Base-by-base conservation (phyloP, 257 asterid genomes). In the Ajuga chamaepitys region DNA sequence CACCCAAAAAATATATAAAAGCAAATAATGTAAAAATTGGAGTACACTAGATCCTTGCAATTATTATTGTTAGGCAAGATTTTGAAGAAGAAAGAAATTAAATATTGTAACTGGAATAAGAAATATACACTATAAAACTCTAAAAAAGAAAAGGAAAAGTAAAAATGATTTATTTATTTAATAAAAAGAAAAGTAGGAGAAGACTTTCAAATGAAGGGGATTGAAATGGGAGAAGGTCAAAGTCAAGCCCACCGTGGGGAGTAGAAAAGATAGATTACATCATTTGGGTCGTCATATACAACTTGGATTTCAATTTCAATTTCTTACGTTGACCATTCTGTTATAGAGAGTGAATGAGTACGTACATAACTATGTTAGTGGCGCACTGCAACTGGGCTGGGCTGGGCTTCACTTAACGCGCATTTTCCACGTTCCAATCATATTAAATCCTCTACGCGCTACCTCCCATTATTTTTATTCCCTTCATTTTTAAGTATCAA, bases 171-270 rank as follows among this genome's bases (percentile, higher is more conserved):
- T 2, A 28, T 5, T 28, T 28, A 28, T 28, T 13, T 1, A 42
- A 17, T 34, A 40, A 59, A 41, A 26, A 35, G 18, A 9, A 18
- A 37, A 64, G 50, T 30, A 32, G 59, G 16, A 57, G 13, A 45
- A 41, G 70, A 68, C 69, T 53, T 54, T 34, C 18, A 45, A 58
- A 28, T 13, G 2, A 35, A 2, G 64, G 67, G 67, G 11, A 25
- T 66, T 70, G 75, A 78, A 74, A 61, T 13, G 10, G 0, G 6
- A 40, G 3, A 13, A 37, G 62, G 80, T 78, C 83, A 78, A 78
- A 74, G 83, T 78, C 83, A 78, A 54, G 83, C 80, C 80, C 78
- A 78, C 83, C 83, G 18, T 41, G 63, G 77, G 70, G 58, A 70
- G 70, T 52, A 70, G 75, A 74, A 45, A 59, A 72, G 61, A 70